Evolutionary conservation across 2,329 filamentous ascomycete genomes (phyloP), one percentile per base, ranked within the genome.

Genomic region (Annulohypoxylon truncatum): DNA sequence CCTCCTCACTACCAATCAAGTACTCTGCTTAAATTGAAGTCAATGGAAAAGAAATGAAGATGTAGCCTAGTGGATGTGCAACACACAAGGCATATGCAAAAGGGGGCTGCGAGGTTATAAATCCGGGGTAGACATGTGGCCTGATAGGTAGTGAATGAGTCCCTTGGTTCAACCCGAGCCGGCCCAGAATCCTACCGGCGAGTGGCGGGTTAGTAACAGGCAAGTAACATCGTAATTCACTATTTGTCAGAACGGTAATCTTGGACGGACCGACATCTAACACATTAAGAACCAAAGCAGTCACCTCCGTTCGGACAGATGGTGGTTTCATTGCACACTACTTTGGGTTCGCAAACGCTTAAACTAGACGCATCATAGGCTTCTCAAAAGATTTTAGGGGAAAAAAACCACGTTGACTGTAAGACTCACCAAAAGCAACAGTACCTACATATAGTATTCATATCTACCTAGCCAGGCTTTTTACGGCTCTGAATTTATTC

Each of bases 171-270:
- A 31, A 44, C 42, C 26, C 20, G 18, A 26, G 38, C 10, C n/a
- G 47, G 47, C 9, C 44, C 20, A 61, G 33, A 15, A 7, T 57
- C 35, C 51, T 47, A 61, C 29, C 10, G 9, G 10, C 29, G 13
- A 28, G 28, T 7, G 15, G 31, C 29, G 35, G 6, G 24, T 40
- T 12, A 13, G 31, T n/a, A 50, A 51, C 3, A 13, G 2, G 44
- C 29, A 12, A 58, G 20, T 31, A 4, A 33, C 28, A 6, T 13
- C 5, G 20, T 55, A 1, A 28, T 10, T 8, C 13, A 44, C 18
- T 68, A 66, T 63, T 63, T 66, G 66, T 66, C 58, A 62, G 26
- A 50, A n/a, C 33, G 46, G 20, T 24, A 46, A 5, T 20, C 28
- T 6, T 52, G 22, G 40, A 58, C 47, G 38, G 46, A 33, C 54